Evolutionary conservation across 768 basidiomycete species (phyloP).

Genomic region (Podaxis sp.): DNA sequence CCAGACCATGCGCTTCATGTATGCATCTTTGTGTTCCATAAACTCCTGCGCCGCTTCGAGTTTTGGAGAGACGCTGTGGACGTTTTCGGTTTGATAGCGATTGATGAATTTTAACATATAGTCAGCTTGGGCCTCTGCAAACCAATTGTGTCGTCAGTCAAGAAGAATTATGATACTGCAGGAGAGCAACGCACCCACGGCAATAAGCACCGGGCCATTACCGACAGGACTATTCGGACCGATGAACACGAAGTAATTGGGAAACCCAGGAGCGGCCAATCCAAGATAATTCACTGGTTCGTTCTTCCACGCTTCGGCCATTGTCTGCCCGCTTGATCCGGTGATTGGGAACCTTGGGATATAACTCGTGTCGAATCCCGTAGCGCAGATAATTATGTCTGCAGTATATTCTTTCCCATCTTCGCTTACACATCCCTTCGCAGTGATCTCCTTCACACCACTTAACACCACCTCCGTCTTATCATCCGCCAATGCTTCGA

Average conservation of each 20-base stretch:
- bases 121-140: conserved; percentile 32
- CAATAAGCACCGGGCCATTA: conserved; percentile 32
- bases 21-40: conserved; percentile 29
- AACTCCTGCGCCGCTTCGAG: conserved; percentile 34
- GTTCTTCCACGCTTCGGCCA: conserved; percentile 32
- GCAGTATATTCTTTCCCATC: conserved; percentile 32
- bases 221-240: conserved; percentile 36
- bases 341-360: conserved; percentile 34
- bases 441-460: conserved; percentile 28
- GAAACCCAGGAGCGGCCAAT: conserved; percentile 31
- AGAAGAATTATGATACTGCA: neutral
- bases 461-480: conserved; percentile 33
- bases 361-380: conserved; percentile 36
- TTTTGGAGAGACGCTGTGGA: conserved; percentile 35
- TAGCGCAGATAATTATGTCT: conserved; percentile 39
- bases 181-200: conserved; percentile 24
- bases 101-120: conserved; percentile 34
- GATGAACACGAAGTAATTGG: conserved; percentile 32
- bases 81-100: conserved; percentile 36
- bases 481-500: conserved; percentile 30
- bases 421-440: conserved; percentile 26
- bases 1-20: conserved; percentile 36
- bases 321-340: conserved; percentile 24
- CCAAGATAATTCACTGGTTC: conserved; percentile 32
- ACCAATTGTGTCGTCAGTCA: neutral